phyloP scores from a whole-genome alignment of 1,284 basidiomycete genomes.

The Moniliophthora roreri region DNA sequence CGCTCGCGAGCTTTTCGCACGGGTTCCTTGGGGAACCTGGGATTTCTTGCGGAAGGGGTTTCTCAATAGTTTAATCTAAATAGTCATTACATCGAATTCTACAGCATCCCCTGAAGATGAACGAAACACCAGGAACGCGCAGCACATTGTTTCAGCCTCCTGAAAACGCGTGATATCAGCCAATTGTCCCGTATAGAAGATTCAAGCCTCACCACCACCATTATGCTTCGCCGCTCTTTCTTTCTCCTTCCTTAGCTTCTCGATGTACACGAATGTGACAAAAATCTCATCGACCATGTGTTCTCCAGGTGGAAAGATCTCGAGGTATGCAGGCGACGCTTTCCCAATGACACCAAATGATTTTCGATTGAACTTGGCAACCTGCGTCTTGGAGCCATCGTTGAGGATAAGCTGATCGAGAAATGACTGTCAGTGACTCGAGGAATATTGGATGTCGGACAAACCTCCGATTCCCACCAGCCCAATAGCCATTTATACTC shows the following conservation, averaged over 20 bases:
- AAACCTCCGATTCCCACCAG: not conserved
- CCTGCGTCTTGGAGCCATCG: not conserved
- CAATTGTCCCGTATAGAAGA: too few relatives aligned
- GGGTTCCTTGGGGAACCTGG: too few relatives aligned
- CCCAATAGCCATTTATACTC: not conserved
- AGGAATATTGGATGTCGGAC: not conserved
- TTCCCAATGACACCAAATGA: not conserved
- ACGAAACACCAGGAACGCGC: too few relatives aligned
- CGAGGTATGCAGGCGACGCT: not conserved
- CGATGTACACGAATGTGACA: not conserved
- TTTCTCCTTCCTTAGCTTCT: conserved; percentile 1
- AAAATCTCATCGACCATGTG: conserved; percentile 1
- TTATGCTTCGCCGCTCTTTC: not conserved
- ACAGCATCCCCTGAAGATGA: too few relatives aligned
- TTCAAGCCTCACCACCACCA: too few relatives aligned
- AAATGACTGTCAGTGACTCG: not conserved
- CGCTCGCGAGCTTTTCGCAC: too few relatives aligned
- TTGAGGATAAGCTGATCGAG: not conserved
- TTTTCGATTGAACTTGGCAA: not conserved
- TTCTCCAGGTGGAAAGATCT: not conserved
- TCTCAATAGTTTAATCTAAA: too few relatives aligned
- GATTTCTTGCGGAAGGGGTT: too few relatives aligned
- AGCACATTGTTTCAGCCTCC: too few relatives aligned
- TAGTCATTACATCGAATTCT: too few relatives aligned
- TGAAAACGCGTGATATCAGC: too few relatives aligned